Conservation (phyloP, 1,284 basidiomycete species). For the Malassezia japonica region DNA sequence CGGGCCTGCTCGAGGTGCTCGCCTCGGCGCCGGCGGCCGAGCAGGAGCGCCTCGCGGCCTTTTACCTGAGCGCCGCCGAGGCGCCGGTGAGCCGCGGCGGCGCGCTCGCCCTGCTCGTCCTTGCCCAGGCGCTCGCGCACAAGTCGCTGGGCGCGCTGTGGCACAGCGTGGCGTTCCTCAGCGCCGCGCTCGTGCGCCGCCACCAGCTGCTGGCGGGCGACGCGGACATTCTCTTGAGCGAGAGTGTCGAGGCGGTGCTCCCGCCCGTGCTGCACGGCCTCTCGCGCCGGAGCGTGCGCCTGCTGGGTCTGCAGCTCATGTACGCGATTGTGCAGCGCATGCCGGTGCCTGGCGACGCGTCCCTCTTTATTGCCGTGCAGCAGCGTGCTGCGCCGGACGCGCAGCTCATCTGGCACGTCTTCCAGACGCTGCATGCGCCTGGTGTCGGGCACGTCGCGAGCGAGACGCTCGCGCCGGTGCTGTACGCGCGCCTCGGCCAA, state of each 20-base stretch:
- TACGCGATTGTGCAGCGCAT: conserved; percentile 1
- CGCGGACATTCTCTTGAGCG: not conserved
- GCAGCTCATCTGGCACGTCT: conserved; percentile 11
- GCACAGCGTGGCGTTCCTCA: conserved; percentile 1
- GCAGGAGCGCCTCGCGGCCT: not conserved
- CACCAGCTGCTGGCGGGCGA: conserved; percentile 14
- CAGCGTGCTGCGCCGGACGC: conserved; percentile 6
- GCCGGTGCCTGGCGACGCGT: conserved; percentile 9
- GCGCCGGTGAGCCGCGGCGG: conserved; percentile 4
- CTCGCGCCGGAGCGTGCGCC: conserved; percentile 9
- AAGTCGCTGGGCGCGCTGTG: not conserved
- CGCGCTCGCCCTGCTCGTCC: conserved; percentile 12
- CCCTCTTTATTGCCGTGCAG: conserved; percentile 11
- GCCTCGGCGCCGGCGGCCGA: not conserved
- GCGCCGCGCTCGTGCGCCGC: not conserved
- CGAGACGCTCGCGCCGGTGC: conserved; percentile 4
- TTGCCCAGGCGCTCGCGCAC: conserved; percentile 7
- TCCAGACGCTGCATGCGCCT: conserved; percentile 13
- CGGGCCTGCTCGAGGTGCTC: not conserved
- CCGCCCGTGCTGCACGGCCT: conserved; percentile 1
- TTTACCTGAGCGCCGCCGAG: not conserved
- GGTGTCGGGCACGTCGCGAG: not conserved
- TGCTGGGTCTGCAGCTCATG: conserved; percentile 8
- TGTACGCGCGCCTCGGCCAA: conserved; percentile 6
- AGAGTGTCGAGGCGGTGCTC: not conserved